phyloP scores from a whole-genome alignment of 2,329 filamentous ascomycete species.

The Chaetomium sp. region DNA sequence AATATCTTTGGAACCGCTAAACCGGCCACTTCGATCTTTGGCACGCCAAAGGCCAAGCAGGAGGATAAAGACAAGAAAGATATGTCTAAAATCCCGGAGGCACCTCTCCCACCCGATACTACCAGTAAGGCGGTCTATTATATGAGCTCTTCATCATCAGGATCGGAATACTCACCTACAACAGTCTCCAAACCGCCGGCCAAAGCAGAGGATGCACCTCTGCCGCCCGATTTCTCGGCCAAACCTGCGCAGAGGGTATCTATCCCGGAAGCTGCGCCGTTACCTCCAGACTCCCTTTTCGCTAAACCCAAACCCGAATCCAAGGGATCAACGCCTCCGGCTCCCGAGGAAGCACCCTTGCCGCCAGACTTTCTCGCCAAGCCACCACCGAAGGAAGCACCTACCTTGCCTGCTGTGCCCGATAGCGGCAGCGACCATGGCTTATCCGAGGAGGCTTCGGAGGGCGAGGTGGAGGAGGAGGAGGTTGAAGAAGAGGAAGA shows the following conservation, averaged over 20 bases:
- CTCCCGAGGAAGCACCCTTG: slow-evolving; percentile 33
- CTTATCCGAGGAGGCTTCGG: slow-evolving; percentile 43
- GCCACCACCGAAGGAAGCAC: slow-evolving; percentile 33
- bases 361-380: slow-evolving; percentile 38
- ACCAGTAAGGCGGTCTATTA: slow-evolving; percentile 56
- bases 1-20: slow-evolving; percentile 39
- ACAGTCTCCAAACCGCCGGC: slow-evolving; percentile 35
- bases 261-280: slow-evolving; percentile 35
- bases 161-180: slow-evolving; percentile 44
- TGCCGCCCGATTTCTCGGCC: slow-evolving; percentile 35
- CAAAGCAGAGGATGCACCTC: slow-evolving; percentile 36
- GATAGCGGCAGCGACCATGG: slow-evolving; percentile 38
- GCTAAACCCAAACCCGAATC: slow-evolving; percentile 37
- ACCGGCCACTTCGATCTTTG: slow-evolving; percentile 27
- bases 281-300: slow-evolving; percentile 43
- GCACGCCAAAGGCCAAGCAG: slow-evolving; percentile 43
- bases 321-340: slow-evolving; percentile 22
- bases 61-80: slow-evolving; percentile 41
- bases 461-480: slow-evolving; percentile 49
- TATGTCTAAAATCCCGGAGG: slow-evolving; percentile 37
- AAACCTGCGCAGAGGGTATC: slow-evolving; percentile 24
- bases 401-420: slow-evolving; percentile 42
- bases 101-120: slow-evolving; percentile 57
- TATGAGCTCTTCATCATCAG: slow-evolving; percentile 54
- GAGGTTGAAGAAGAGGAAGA: slow-evolving; percentile 48